phyloP scores from a whole-genome alignment of 441 rosid genomes.

The Populus hybrid region DNA sequence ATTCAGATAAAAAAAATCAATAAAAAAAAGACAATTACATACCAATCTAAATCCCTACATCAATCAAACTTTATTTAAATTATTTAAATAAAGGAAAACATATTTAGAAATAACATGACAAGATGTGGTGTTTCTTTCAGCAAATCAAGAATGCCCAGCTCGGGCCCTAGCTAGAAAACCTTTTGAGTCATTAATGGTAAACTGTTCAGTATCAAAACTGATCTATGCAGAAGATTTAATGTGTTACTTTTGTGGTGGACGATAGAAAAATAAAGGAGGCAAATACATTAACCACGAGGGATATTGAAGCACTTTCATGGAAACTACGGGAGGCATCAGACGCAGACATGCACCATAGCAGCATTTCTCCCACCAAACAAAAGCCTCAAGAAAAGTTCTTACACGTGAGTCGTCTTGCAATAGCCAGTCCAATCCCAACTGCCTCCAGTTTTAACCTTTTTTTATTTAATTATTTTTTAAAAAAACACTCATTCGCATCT shows the following conservation, averaged over 20 bases:
- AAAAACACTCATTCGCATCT: too few species aligned
- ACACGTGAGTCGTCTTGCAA: neutral
- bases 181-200: neutral
- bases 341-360: slow-evolving; percentile 11
- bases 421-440: neutral
- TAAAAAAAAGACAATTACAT: too few species aligned
- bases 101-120: too few species aligned
- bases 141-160: too few species aligned
- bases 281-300: slow-evolving; percentile 33
- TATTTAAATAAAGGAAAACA: neutral
- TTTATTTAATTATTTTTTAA: neutral
- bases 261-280: neutral
- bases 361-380: slow-evolving; percentile 5
- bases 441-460: neutral
- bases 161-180: too few species aligned
- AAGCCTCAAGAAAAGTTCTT: neutral
- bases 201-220: neutral
- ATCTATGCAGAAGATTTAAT: neutral
- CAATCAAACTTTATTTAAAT: too few species aligned
- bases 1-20: too few species aligned
- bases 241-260: neutral
- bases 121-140: too few species aligned
- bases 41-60: too few species aligned
- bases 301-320: slow-evolving; percentile 14
- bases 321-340: neutral